Evolutionary conservation across 2,329 filamentous ascomycete genomes (phyloP).

Genomic region (Diplodia sapinea): DNA sequence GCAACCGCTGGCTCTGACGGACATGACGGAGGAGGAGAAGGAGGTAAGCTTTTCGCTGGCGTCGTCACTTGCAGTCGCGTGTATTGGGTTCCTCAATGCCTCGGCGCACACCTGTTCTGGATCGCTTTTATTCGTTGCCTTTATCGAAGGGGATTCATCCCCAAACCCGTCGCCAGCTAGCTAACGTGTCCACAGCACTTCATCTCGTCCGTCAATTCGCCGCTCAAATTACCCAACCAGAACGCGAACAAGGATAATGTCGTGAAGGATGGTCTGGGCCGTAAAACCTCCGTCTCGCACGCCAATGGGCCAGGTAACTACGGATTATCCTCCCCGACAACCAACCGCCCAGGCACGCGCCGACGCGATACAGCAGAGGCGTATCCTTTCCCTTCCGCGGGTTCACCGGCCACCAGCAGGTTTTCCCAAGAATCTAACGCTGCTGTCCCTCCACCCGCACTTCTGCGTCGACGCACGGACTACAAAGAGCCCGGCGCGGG

Average conservation of each 20-base stretch:
- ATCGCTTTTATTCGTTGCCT: neutral
- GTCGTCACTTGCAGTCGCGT: neutral
- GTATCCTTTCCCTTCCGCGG: constrained; percentile 59
- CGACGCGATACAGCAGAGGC: constrained; percentile 85
- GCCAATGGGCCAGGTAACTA: constrained; percentile 66
- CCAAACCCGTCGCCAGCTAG: constrained; percentile 30
- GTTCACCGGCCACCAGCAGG: constrained; percentile 67
- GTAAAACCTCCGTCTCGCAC: constrained; percentile 83
- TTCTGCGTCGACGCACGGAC: constrained; percentile 67
- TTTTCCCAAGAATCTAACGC: constrained; percentile 68
- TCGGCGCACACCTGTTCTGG: neutral
- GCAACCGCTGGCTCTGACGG: constrained; percentile 73
- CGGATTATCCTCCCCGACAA: constrained; percentile 74
- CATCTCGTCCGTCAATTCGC: constrained; percentile 86
- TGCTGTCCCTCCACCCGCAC: constrained; percentile 64
- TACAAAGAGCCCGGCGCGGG: constrained; percentile 57
- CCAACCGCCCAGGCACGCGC: constrained; percentile 74
- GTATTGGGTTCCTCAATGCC: neutral
- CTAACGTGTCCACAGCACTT: constrained; percentile 66
- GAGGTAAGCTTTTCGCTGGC: constrained; percentile 55
- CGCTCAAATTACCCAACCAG: constrained; percentile 82
- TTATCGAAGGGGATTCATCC: constrained; percentile 34
- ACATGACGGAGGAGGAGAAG: constrained; percentile 72
- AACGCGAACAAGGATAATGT: constrained; percentile 66
- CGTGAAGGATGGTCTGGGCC: constrained; percentile 59